Conservation (phyloP, 441 rosid species). For the Isatis lusitanica region DNA sequence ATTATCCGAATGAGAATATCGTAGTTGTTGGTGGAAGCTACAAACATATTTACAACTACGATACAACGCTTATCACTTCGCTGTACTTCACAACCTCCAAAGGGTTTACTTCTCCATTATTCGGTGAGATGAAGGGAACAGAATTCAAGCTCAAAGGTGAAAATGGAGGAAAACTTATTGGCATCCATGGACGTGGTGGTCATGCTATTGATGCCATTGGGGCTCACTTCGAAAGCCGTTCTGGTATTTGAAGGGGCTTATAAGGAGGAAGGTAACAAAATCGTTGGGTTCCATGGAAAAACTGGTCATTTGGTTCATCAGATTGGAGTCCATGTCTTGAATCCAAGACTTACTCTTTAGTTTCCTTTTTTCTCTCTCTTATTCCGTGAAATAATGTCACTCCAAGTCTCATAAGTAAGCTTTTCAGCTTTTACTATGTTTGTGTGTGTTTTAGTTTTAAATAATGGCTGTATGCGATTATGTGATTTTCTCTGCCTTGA, state of each 20-base stretch:
- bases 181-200: too few species aligned
- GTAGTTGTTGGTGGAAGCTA: slow-evolving; percentile 33
- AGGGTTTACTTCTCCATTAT: too few species aligned
- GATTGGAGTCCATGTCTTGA: slow-evolving; percentile 5
- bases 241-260: background rate
- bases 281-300: slow-evolving; percentile 17
- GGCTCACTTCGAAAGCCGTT: too few species aligned
- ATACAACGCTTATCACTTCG: background rate
- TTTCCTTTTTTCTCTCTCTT: background rate
- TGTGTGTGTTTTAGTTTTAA: background rate
- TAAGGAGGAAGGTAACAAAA: background rate
- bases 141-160: too few species aligned
- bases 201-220: too few species aligned
- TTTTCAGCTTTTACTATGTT: background rate
- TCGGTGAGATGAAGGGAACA: too few species aligned
- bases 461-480: background rate
- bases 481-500: background rate
- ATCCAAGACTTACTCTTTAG: background rate
- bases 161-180: too few species aligned
- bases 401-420: background rate
- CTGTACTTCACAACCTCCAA: background rate
- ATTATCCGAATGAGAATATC: slow-evolving; percentile 30
- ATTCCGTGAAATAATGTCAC: background rate
- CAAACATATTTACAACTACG: background rate
- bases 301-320: slow-evolving; percentile 17